A percentile compares a stretch with the other conserved stretches of the same genome.
These are phyloP conservation scores for Jimgerdemannia flammicorona DNA, from an alignment of 192 early-diverging fungal genomes.

Conservation along the genomic window DNA sequence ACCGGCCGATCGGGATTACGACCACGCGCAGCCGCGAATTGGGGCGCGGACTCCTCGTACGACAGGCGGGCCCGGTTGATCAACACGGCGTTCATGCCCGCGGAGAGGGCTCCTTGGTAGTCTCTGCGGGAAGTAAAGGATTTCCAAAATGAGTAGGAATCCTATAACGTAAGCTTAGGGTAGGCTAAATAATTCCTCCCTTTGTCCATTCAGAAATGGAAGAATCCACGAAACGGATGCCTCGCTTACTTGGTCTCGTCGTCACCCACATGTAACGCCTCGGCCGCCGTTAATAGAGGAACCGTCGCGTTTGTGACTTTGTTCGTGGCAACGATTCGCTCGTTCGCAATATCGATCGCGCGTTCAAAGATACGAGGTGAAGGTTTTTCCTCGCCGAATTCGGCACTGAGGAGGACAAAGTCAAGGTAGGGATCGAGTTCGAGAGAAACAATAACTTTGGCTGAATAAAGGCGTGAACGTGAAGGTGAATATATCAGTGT, in stretches of 20 bases:
- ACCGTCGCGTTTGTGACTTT: slow-evolving; percentile 1
- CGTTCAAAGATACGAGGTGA: slow-evolving; percentile 44
- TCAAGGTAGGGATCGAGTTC: slow-evolving; percentile 53
- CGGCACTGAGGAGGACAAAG: slow-evolving; percentile 51
- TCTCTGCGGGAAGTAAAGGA: not conserved
- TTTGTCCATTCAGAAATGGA: not conserved
- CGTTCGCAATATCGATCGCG: slow-evolving; percentile 31
- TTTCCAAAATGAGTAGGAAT: no score
- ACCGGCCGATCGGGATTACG: not conserved
- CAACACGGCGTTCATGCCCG: not conserved
- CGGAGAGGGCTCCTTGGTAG: not conserved
- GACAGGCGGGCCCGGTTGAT: not conserved
- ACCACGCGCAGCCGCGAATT: not conserved
- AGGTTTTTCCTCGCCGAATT: slow-evolving; percentile 54
- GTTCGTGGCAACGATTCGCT: not conserved
- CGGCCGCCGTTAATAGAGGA: slow-evolving; percentile 23
- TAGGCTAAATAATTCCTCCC: not conserved
- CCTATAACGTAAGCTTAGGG: no score
- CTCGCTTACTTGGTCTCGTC: slow-evolving; percentile 35
- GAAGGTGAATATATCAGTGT: no score
- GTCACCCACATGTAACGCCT: slow-evolving; percentile 62
- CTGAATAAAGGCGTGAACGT: slow-evolving; percentile 3
- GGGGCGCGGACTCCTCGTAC: not conserved
- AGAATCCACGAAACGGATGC: not conserved
- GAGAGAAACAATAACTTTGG: slow-evolving; percentile 19